Evolutionary conservation across 192 early-diverging fungal genomes (phyloP).

Genomic region (Dispira simplex): DNA sequence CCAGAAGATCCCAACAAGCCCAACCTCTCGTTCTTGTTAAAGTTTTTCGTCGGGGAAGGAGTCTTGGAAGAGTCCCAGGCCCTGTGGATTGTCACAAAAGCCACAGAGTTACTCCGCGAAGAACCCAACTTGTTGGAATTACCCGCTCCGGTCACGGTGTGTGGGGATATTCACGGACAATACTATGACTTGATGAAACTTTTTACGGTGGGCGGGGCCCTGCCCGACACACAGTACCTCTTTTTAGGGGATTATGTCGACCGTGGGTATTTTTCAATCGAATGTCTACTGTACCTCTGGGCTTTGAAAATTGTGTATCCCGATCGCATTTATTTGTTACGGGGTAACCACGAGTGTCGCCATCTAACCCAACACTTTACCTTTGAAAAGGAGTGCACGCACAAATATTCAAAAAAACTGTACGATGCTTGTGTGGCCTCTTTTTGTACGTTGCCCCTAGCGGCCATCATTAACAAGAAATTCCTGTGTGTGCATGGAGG

Average conservation of each 20-base stretch:
- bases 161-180: constrained; percentile 27
- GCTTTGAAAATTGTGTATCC: constrained; percentile 21
- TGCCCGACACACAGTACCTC: constrained; percentile 19
- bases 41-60: constrained; percentile 78
- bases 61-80: constrained; percentile 77
- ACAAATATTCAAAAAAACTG: constrained; percentile 18
- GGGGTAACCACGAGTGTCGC: constrained; percentile 28
- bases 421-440: constrained; percentile 24
- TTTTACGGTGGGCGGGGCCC: constrained; percentile 20
- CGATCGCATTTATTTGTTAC: constrained; percentile 21
- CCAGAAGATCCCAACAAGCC: constrained; percentile 49
- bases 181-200: constrained; percentile 25
- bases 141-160: constrained; percentile 45
- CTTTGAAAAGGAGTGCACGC: constrained; percentile 20
- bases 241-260: constrained; percentile 28
- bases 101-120: constrained; percentile 55
- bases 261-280: constrained; percentile 22
- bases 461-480: constrained; percentile 16
- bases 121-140: constrained; percentile 76
- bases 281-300: constrained; percentile 26
- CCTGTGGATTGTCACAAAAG: constrained; percentile 60
- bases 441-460: constrained; percentile 17
- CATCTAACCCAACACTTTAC: constrained; percentile 26
- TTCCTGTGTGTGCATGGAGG: constrained; percentile 20
- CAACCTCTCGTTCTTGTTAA: constrained; percentile 58